Evolutionary conservation across 2,329 filamentous ascomycete species (phyloP).

Genomic region (Neophaeococcomyces aloes): DNA sequence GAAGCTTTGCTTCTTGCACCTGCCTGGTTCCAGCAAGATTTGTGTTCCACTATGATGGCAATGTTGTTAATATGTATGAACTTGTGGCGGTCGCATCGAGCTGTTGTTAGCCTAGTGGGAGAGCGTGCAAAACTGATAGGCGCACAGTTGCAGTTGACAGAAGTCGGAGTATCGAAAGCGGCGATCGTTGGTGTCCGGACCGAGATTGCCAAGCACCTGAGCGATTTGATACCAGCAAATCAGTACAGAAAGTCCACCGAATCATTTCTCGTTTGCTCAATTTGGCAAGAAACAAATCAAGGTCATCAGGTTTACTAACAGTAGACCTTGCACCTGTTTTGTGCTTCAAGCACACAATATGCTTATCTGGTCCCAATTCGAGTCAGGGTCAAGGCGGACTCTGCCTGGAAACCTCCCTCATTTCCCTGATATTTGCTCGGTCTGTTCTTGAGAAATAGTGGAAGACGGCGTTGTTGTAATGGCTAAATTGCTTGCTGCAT

Average conservation of each 20-base stretch:
- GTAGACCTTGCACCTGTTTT: too few relatives aligned
- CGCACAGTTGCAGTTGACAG: neutral
- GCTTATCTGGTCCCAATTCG: too few relatives aligned
- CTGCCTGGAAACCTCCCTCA: too few relatives aligned
- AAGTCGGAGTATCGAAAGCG: neutral
- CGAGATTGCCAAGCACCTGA: too few relatives aligned
- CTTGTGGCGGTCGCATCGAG: neutral
- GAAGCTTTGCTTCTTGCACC: neutral
- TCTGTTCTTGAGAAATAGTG: neutral
- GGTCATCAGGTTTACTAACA: too few relatives aligned
- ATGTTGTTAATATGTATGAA: neutral
- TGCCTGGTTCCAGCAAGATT: neutral
- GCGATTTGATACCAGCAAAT: too few relatives aligned
- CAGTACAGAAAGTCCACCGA: too few relatives aligned
- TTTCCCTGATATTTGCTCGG: neutral
- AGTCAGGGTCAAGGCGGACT: too few relatives aligned
- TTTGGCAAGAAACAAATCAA: too few relatives aligned
- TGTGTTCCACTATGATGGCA: neutral
- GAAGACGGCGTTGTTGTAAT: constrained; percentile 22
- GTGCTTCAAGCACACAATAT: too few relatives aligned
- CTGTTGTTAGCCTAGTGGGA: neutral
- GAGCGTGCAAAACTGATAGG: constrained; percentile 2
- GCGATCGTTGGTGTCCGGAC: constrained; percentile 1
- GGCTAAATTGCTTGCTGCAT: constrained; percentile 59
- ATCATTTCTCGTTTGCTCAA: too few relatives aligned